Conservation (phyloP, 1,139 yeast species). For the Protomyces inouyei region DNA sequence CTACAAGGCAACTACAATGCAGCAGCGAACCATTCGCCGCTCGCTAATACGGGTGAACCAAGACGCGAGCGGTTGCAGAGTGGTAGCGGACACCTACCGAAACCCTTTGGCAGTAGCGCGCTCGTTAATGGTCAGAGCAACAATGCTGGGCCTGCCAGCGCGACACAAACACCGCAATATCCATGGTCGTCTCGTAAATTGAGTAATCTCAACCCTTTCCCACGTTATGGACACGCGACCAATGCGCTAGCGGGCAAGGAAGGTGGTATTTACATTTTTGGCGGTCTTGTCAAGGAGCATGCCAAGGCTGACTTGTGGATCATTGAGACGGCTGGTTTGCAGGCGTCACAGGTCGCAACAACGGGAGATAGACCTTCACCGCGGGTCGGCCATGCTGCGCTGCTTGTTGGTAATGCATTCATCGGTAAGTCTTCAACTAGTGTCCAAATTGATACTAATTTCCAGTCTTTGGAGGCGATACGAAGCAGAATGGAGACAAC, state of each 20-base stretch:
- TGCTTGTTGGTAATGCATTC: slow-evolving; percentile 90
- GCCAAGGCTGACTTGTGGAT: slow-evolving; percentile 95
- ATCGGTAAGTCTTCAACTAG: slow-evolving; percentile 40
- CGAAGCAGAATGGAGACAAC: slow-evolving; percentile 69
- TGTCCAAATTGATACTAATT: neutral
- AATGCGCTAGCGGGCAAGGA: slow-evolving; percentile 59
- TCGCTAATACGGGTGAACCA: neutral
- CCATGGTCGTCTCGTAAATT: slow-evolving; percentile 15
- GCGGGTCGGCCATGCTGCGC: slow-evolving; percentile 92
- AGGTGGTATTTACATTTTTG: slow-evolving; percentile 83
- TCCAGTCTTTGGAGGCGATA: slow-evolving; percentile 86
- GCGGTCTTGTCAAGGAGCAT: slow-evolving; percentile 87
- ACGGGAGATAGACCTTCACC: slow-evolving; percentile 82
- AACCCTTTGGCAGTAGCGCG: neutral
- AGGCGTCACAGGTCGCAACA: slow-evolving; percentile 61
- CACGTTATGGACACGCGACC: slow-evolving; percentile 87
- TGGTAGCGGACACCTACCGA: neutral
- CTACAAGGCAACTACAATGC: neutral
- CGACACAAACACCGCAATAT: slow-evolving; percentile 7
- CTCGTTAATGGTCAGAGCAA: neutral
- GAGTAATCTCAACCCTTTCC: slow-evolving; percentile 55
- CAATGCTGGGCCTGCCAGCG: neutral
- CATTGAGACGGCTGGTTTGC: slow-evolving; percentile 40
- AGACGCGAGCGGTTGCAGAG: neutral
- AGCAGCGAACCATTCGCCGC: neutral